Conservation (phyloP, 1,139 yeast genomes). For the Yamadazyma membranifaciens region DNA sequence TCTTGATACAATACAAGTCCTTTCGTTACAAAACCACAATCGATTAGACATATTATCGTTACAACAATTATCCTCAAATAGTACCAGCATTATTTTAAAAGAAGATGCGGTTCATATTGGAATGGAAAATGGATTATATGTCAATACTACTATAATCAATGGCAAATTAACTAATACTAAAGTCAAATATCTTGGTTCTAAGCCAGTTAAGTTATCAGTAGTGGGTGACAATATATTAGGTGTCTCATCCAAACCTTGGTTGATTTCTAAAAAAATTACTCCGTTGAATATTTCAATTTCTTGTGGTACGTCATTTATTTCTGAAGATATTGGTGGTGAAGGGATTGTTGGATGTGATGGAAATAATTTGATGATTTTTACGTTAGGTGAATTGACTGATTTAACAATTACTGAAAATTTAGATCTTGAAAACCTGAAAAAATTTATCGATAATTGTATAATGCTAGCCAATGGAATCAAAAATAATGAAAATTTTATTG, state of each 20-base stretch:
- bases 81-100: slow-evolving; percentile 47
- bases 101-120: slow-evolving; percentile 63
- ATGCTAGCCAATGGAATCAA: slow-evolving; percentile 4
- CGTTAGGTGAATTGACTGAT: slow-evolving; percentile 54
- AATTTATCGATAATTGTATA: slow-evolving; percentile 29
- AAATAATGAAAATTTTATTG: slow-evolving; percentile 5
- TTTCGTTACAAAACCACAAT: slow-evolving; percentile 63
- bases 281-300: slow-evolving; percentile 39
- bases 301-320: slow-evolving; percentile 52
- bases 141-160: slow-evolving; percentile 55
- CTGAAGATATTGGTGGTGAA: slow-evolving; percentile 61
- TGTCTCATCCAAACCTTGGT: slow-evolving; percentile 44
- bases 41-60: slow-evolving; percentile 63
- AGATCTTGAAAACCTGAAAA: slow-evolving; percentile 54
- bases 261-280: slow-evolving; percentile 26
- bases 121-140: slow-evolving; percentile 76
- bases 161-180: slow-evolving; percentile 70
- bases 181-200: slow-evolving; percentile 72
- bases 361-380: slow-evolving; percentile 55
- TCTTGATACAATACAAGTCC: slow-evolving; percentile 67
- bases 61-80: slow-evolving; percentile 66
- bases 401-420: slow-evolving; percentile 39
- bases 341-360: slow-evolving; percentile 65
- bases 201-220: slow-evolving; percentile 52
- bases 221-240: slow-evolving; percentile 33